Percentiles rank a stretch among this genome's conserved stretches.
Conservation (phyloP, 495 filamentous ascomycete genomes). For the Aspergillus asperescens region DNA sequence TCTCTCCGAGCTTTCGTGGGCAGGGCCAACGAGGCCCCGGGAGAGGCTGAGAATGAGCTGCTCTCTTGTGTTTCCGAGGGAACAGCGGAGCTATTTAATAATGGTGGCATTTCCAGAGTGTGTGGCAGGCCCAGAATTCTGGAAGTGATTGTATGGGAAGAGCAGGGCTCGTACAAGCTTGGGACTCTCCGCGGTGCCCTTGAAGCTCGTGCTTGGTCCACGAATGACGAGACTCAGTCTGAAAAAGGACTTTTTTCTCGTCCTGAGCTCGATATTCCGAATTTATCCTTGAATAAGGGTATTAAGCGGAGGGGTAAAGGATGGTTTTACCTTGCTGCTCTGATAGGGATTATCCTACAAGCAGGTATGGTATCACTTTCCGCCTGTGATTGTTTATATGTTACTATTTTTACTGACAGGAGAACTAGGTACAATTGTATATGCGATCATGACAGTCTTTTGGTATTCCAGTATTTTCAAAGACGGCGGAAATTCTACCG, state of each 20-base stretch:
- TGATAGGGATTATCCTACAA: conserved; percentile 29
- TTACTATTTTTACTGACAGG: background rate
- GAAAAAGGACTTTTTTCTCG: conserved; percentile 12
- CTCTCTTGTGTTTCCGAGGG: conserved; percentile 40
- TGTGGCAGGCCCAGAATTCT: conserved; percentile 38
- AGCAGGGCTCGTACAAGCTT: conserved; percentile 17
- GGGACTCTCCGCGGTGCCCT: conserved; percentile 31
- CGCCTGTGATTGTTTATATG: background rate
- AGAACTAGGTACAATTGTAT: conserved; percentile 27
- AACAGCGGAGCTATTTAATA: conserved; percentile 41
- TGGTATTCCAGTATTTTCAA: conserved; percentile 26
- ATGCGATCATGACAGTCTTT: conserved; percentile 33
- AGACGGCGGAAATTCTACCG: conserved; percentile 26
- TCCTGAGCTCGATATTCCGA: conserved; percentile 38
- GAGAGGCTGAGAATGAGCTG: conserved; percentile 37
- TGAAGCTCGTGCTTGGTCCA: conserved; percentile 22
- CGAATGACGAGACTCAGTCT: conserved; percentile 8
- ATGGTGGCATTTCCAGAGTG: conserved; percentile 39
- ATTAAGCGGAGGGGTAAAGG: conserved; percentile 27
- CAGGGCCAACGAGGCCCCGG: conserved; percentile 40
- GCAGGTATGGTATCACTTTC: conserved; percentile 22
- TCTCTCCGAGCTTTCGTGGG: conserved; percentile 51
- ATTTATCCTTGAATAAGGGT: conserved; percentile 45
- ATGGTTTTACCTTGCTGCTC: conserved; percentile 35
- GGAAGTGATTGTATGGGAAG: conserved; percentile 36